These are phyloP conservation scores for Apiosordaria backusii DNA, from an alignment of 495 filamentous ascomycete genomes.

Conservation along the genomic window DNA sequence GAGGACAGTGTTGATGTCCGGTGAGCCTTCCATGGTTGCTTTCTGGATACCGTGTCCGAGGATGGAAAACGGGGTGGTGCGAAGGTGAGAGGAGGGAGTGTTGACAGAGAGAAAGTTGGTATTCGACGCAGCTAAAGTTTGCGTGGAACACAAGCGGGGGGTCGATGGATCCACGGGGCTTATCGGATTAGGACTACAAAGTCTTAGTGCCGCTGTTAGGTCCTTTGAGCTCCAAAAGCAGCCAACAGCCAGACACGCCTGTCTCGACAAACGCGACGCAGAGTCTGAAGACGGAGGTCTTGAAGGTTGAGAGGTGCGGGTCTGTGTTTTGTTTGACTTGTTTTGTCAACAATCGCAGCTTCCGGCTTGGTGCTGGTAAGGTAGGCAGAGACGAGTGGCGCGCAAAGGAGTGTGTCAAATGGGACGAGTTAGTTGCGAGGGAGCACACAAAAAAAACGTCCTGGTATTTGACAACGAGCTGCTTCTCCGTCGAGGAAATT, in stretches of 20 bases:
- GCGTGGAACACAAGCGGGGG: constrained; percentile 38
- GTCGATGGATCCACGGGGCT: constrained; percentile 28
- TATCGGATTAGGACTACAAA: constrained; percentile 23
- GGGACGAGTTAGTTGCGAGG: constrained; percentile 3
- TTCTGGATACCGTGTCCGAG: constrained; percentile 24
- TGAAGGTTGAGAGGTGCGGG: constrained; percentile 10
- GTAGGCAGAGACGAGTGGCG: constrained; percentile 4
- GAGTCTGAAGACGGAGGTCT: background rate
- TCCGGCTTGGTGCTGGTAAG: constrained; percentile 23
- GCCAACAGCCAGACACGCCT: background rate
- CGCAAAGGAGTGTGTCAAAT: constrained; percentile 26
- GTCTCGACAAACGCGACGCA: constrained; percentile 1
- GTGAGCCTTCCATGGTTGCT: constrained; percentile 46
- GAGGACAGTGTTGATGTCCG: constrained; percentile 66
- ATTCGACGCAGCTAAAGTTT: constrained; percentile 35
- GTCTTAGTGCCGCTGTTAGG: constrained; percentile 5
- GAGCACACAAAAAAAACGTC: constrained; percentile 1
- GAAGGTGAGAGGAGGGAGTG: constrained; percentile 25
- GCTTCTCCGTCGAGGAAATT: background rate
- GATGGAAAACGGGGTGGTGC: constrained; percentile 28
- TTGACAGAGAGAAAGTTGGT: constrained; percentile 31
- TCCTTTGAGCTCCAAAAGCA: constrained; percentile 2
- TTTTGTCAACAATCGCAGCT: constrained; percentile 36
- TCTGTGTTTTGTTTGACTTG: constrained; percentile 29
- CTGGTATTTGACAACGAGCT: background rate